Conservation (phyloP, 257 asterid species). For the Osmanthus fragrans region DNA sequence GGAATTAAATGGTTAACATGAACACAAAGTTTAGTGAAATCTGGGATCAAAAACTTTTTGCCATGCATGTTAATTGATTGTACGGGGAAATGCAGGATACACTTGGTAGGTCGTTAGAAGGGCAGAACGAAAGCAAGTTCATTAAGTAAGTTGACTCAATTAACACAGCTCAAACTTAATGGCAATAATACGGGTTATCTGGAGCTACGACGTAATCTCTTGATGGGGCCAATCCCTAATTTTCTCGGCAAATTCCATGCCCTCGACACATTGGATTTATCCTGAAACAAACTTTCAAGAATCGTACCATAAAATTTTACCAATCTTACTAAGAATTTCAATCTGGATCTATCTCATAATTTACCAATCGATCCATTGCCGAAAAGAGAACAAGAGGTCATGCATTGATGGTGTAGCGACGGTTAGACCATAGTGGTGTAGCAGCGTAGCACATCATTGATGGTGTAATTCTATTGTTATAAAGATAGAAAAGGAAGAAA, state of each 20-base stretch:
- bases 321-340: conserved; percentile 77
- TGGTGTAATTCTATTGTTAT: no score
- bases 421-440: no score
- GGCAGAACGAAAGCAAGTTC: not conserved
- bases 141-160: not conserved
- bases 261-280: conserved; percentile 60
- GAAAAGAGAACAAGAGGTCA: no score
- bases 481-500: no score
- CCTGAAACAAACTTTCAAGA: conserved; percentile 64
- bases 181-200: no score
- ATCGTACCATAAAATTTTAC: conserved; percentile 65
- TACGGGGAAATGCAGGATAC: conserved; percentile 9
- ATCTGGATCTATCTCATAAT: conserved; percentile 77
- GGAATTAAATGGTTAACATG: not conserved
- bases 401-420: no score
- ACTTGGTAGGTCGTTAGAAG: not conserved
- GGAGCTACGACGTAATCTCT: no score
- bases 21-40: not conserved
- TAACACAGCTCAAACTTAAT: no score
- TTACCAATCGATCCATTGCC: conserved; percentile 79
- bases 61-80: conserved; percentile 9
- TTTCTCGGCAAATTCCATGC: no score
- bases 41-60: not conserved
- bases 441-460: no score
- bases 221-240: no score